Base-by-base conservation (phyloP, 768 basidiomycete species). In the Leucogyrophana mollusca region DNA sequence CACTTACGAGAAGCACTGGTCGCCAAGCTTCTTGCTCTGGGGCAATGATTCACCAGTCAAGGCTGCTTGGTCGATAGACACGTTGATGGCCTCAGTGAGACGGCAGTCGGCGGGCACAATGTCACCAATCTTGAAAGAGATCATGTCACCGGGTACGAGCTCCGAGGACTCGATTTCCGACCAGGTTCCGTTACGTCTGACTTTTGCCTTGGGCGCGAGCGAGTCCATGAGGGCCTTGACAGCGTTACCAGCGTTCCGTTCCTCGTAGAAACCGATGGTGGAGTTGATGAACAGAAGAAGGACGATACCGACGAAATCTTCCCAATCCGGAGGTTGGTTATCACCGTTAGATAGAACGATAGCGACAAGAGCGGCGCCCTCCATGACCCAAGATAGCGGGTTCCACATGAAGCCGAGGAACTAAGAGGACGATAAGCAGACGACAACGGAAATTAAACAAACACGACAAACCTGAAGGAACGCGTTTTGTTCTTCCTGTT, bases 161-260 rank as follows among this genome's bases (percentile, higher is more conserved):
- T 74, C 79, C 27, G 94, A 57, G 0, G 92, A 94, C 61, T 98
- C 95, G 54, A 97, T 87, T 67, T 98, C 95, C 16, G 69, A 63
- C 95, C 95, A 97, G 27, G 59, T 59, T 50, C 90, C 90, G 50
- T 78, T 78, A 46, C 95, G 94, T 74, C 82, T 91, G 64, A 92
- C 90, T 70, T 88, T 90, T 24, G 94, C 95, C 73, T 98, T 97
- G 64, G 95, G 95, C 4, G 94, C 94, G 50, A 98, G 89, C 1
- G 95, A 96, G 65, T 98, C 95, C 95, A 98, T 98, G 51, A 98
- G 87, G 3, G 95, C 95, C 74, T 95, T 96, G 74, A 98, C 95
- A 21, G 95, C 95, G 69, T 97, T 97, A 69, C 95, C 95, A 34
- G 95, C 95, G 59, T 92, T 93, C 45, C 84, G 82, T 70, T 97